Evolutionary conservation across 768 basidiomycete genomes (phyloP).

Genomic region (Mycena maculata): DNA sequence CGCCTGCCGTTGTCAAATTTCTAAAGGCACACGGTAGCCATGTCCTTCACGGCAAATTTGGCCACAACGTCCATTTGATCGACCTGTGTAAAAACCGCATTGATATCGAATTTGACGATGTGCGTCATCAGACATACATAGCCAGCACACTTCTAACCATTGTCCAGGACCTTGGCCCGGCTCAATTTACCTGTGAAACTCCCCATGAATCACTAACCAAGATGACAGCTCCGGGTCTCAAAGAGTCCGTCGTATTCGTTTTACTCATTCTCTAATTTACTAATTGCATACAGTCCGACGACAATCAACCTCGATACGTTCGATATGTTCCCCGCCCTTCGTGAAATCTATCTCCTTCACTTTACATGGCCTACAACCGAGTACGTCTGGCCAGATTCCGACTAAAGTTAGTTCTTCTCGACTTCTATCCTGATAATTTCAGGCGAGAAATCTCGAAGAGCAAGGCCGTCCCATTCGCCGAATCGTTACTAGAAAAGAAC

Average conservation of each 20-base stretch:
- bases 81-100: neutral
- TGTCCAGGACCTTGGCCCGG: neutral
- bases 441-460: slow-evolving; percentile 1
- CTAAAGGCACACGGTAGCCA: neutral
- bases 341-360: neutral
- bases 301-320: neutral
- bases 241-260: neutral
- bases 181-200: neutral
- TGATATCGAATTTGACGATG: neutral
- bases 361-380: slow-evolving; percentile 1
- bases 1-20: neutral
- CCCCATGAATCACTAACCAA: neutral
- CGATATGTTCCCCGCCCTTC: slow-evolving; percentile 1
- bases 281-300: neutral
- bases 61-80: neutral
- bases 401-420: neutral
- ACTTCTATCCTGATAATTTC: neutral
- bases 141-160: neutral
- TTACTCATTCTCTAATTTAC: neutral
- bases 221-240: neutral
- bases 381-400: neutral
- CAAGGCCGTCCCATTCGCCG: neutral
- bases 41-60: neutral
- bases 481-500: neutral
- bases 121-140: neutral